Conservation (phyloP, 768 basidiomycete genomes). For the Albatrellus ellisii region DNA sequence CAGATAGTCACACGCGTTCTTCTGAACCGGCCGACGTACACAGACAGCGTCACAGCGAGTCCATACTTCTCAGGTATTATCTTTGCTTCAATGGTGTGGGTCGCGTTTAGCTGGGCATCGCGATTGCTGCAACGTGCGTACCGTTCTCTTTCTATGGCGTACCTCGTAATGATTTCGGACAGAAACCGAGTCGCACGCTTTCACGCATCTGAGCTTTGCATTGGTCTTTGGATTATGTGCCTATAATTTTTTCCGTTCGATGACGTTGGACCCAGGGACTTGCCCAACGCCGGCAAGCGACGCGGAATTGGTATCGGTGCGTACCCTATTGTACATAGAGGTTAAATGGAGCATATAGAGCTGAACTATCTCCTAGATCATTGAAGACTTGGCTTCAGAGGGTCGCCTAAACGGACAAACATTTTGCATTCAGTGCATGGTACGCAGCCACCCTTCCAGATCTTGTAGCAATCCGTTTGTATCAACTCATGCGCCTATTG, state of each 20-base stretch:
- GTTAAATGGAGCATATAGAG: no score
- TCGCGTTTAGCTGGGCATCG: conserved; percentile 70
- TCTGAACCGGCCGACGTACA: conserved; percentile 69
- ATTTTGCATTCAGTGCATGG: conserved; percentile 95
- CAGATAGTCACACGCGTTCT: conserved; percentile 79
- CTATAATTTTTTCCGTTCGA: conserved; percentile 86
- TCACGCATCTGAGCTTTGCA: conserved; percentile 68
- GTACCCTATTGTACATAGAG: conserved; percentile 16
- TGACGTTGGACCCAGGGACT: conserved; percentile 81
- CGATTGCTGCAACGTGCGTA: conserved; percentile 58
- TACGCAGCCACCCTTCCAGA: conserved; percentile 21
- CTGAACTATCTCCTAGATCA: conserved; percentile 35
- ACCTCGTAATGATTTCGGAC: not conserved
- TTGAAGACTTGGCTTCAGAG: conserved; percentile 82
- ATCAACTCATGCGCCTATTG: not conserved
- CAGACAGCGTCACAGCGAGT: conserved; percentile 71
- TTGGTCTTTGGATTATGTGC: conserved; percentile 55
- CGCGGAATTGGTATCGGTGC: conserved; percentile 75
- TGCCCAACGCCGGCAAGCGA: conserved; percentile 75
- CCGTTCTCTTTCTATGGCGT: not conserved
- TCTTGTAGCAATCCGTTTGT: no score
- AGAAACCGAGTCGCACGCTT: conserved; percentile 70
- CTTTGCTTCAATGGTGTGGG: conserved; percentile 74
- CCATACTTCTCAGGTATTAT: conserved; percentile 95
- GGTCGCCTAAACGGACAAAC: conserved; percentile 90